A percentile compares a stretch with the other conserved stretches of the same genome.
Evolutionary conservation across 2,329 filamentous ascomycete species (phyloP).

Genomic region (Magnaporthiopsis poae): DNA sequence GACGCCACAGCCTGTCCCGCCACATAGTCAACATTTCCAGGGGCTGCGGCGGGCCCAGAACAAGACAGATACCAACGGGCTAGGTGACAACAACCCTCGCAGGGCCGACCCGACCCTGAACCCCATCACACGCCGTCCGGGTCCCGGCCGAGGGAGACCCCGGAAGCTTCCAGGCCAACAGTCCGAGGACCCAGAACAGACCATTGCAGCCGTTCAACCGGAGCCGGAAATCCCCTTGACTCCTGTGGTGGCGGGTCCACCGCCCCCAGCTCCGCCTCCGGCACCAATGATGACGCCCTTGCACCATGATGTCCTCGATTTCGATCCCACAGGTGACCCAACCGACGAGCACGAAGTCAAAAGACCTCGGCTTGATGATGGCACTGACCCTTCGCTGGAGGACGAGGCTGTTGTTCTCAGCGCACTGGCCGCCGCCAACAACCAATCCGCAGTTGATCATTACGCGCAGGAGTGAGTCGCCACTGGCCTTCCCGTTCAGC

Average conservation of each 20-base stretch:
- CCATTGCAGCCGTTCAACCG: conserved; percentile 3
- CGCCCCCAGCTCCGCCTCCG: conserved; percentile 9
- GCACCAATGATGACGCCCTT: conserved; percentile 12
- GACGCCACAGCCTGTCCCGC: neutral
- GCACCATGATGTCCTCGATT: conserved; percentile 19
- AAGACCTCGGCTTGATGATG: conserved; percentile 28
- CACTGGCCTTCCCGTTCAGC: neutral
- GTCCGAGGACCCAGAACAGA: conserved; percentile 2
- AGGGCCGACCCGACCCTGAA: conserved; percentile 43
- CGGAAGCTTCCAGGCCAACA: conserved; percentile 31
- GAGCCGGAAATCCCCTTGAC: neutral
- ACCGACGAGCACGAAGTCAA: conserved; percentile 29
- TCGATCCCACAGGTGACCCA: conserved; percentile 18
- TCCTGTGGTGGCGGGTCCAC: neutral
- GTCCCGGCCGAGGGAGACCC: conserved; percentile 46
- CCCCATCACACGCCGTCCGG: conserved; percentile 51
- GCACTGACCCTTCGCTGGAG: conserved; percentile 28
- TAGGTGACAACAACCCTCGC: conserved; percentile 23
- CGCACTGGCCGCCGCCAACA: conserved; percentile 35
- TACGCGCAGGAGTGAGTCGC: conserved; percentile 34
- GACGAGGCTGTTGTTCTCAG: conserved; percentile 36
- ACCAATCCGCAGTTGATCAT: conserved; percentile 24
- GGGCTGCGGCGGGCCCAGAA: conserved; percentile 46
- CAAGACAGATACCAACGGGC: conserved; percentile 34
- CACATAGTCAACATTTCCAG: conserved; percentile 49